Percentiles rank a stretch among this genome's conserved stretches.
These are phyloP conservation scores for Penicillium vulpinum DNA, from an alignment of 2,329 filamentous ascomycete species.

Conservation along the genomic window DNA sequence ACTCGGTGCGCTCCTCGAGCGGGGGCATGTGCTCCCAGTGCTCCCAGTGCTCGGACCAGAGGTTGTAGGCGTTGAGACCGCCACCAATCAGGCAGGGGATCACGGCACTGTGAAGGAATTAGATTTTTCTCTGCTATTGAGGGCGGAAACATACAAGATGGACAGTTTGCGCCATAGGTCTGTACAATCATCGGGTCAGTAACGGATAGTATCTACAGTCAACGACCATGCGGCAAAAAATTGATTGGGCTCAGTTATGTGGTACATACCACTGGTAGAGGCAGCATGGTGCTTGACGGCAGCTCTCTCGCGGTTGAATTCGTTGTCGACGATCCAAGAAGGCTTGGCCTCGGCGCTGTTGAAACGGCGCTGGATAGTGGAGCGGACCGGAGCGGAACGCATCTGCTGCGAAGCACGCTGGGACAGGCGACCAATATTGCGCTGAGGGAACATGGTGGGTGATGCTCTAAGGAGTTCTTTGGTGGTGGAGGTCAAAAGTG, in stretches of 20 bases:
- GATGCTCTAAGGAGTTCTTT: constrained; percentile 26
- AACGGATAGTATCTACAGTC: not conserved
- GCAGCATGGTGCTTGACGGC: constrained; percentile 89
- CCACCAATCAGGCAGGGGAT: constrained; percentile 72
- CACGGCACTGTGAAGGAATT: constrained; percentile 60
- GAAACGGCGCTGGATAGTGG: constrained; percentile 67
- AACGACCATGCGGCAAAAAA: no score
- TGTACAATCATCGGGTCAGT: constrained; percentile 45
- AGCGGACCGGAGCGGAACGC: constrained; percentile 56
- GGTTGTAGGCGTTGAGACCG: constrained; percentile 78
- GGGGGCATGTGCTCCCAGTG: constrained; percentile 85
- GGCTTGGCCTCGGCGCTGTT: constrained; percentile 63
- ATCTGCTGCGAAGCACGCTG: constrained; percentile 64
- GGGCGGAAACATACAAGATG: constrained; percentile 71
- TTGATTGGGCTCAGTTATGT: constrained; percentile 9
- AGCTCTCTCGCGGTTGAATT: constrained; percentile 88
- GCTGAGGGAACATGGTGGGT: constrained; percentile 64
- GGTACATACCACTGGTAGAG: constrained; percentile 72
- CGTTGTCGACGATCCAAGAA: constrained; percentile 71
- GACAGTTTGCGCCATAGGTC: constrained; percentile 96
- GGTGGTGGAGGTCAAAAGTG: constrained; percentile 18
- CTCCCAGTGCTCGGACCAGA: constrained; percentile 97
- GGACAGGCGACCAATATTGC: constrained; percentile 60
- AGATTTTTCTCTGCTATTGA: not conserved
- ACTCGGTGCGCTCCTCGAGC: constrained; percentile 87